Evolutionary conservation across 176 grass and related monocot genomes (phyloP).

Genomic region (Aegilops bicornis): DNA sequence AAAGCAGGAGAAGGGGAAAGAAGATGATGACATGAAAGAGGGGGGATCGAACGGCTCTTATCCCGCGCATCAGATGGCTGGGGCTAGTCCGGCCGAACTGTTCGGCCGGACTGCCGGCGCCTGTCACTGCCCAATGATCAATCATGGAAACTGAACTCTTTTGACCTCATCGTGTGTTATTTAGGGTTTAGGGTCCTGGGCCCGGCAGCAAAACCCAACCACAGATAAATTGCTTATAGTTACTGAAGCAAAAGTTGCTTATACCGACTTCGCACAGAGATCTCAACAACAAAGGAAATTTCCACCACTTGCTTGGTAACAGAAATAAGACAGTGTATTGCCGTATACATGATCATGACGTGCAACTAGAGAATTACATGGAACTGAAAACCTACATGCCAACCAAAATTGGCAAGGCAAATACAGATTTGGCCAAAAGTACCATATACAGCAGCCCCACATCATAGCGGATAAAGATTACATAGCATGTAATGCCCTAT

Average conservation of each 20-base stretch:
- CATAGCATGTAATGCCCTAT: not conserved
- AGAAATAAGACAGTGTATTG: not conserved
- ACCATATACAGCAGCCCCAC: not conserved
- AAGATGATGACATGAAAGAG: no score
- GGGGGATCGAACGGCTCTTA: no score
- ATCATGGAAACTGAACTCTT: not conserved
- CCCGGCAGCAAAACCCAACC: not conserved
- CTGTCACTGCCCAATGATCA: not conserved
- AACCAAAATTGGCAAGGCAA: constrained; percentile 38
- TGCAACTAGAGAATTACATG: constrained; percentile 29
- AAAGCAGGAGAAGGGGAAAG: no score
- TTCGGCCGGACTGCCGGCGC: no score
- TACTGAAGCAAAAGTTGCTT: not conserved
- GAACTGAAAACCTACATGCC: constrained; percentile 31
- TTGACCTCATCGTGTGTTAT: not conserved
- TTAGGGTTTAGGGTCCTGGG: no score
- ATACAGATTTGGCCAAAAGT: constrained; percentile 5
- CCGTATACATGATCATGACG: constrained; percentile 32
- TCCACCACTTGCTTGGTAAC: not conserved
- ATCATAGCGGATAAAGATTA: not conserved
- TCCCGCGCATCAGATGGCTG: no score
- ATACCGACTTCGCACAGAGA: not conserved
- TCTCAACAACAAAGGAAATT: not conserved
- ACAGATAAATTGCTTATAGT: not conserved
- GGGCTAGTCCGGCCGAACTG: no score